These are phyloP conservation scores for Steccherinum ochraceum DNA, from an alignment of 768 basidiomycete species.

Conservation along the genomic window DNA sequence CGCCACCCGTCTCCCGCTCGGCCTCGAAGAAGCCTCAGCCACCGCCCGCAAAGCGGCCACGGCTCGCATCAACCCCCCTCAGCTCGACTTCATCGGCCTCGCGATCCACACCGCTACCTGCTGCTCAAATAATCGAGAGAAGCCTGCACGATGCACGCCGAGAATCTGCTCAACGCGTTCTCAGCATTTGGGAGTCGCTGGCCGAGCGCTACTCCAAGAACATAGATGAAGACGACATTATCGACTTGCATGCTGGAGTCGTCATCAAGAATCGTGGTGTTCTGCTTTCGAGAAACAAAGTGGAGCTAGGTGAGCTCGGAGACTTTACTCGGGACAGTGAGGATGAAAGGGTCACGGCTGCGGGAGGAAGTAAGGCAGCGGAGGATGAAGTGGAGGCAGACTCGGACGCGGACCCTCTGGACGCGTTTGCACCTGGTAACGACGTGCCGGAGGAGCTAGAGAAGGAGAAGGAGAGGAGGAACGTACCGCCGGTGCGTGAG, in stretches of 20 bases:
- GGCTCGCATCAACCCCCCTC: constrained; percentile 38
- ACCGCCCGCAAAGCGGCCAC: constrained; percentile 45
- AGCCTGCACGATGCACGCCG: constrained; percentile 51
- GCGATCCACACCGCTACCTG: background rate
- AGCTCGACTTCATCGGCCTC: constrained; percentile 15
- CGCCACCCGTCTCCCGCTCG: constrained; percentile 35
- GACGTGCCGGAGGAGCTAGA: constrained; percentile 26
- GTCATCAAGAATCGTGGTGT: constrained; percentile 70
- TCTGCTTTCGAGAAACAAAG: constrained; percentile 35
- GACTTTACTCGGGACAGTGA: constrained; percentile 15
- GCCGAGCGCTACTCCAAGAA: constrained; percentile 60
- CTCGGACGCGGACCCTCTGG: constrained; percentile 53
- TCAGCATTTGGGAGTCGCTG: constrained; percentile 60
- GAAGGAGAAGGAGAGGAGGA: constrained; percentile 23
- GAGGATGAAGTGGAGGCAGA: constrained; percentile 36
- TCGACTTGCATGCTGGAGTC: constrained; percentile 56
- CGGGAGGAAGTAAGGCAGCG: constrained; percentile 38
- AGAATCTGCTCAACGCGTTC: constrained; percentile 49
- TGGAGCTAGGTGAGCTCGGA: constrained; percentile 46
- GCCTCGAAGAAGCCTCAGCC: constrained; percentile 18
- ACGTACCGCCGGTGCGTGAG: constrained; percentile 37
- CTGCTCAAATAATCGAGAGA: constrained; percentile 13
- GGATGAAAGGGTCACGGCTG: constrained; percentile 32
- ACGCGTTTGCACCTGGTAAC: constrained; percentile 36
- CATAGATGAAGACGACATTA: constrained; percentile 75